Evolutionary conservation across 2,329 filamentous ascomycete genomes (phyloP).

Genomic region (Drechslera avenae): DNA sequence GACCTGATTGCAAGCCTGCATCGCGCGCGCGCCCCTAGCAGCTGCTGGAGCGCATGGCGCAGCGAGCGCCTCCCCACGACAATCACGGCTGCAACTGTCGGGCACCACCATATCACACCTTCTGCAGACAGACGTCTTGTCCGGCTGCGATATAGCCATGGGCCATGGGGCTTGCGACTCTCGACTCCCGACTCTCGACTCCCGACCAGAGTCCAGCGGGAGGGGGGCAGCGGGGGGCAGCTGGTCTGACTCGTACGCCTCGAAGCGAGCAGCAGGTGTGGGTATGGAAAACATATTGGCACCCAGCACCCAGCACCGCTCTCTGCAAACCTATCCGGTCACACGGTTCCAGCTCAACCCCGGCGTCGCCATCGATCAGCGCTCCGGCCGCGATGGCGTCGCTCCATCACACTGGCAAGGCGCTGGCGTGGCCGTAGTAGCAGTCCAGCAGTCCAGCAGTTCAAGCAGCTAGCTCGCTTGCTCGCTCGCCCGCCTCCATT

Average conservation of each 20-base stretch:
- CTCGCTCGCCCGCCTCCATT: no score
- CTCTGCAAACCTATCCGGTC: constrained; percentile 8
- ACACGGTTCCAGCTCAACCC: constrained; percentile 12
- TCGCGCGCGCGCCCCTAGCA: constrained; percentile 2
- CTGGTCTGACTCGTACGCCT: constrained; percentile 8
- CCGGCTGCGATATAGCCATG: no score
- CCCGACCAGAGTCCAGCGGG: no score
- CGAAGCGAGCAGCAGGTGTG: constrained; percentile 9
- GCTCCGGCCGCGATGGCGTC: not conserved
- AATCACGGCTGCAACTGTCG: not conserved
- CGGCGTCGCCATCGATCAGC: constrained; percentile 3
- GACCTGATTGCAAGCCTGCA: not conserved
- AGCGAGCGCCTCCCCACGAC: constrained; percentile 1
- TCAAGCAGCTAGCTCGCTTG: no score
- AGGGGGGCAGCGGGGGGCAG: no score
- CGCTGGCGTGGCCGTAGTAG: no score
- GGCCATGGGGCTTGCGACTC: not conserved
- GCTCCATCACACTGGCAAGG: constrained; percentile 4
- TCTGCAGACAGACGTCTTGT: not conserved
- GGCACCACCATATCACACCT: not conserved
- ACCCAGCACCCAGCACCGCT: not conserved
- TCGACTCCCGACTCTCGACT: no score
- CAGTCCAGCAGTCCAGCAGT: no score
- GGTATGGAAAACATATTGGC: constrained; percentile 11
- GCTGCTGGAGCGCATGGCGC: constrained; percentile 1